A percentile compares a stretch with the other conserved stretches of the same genome.
These are phyloP conservation scores for Suillus sp. DNA, from an alignment of 768 basidiomycete genomes.

Conservation along the genomic window DNA sequence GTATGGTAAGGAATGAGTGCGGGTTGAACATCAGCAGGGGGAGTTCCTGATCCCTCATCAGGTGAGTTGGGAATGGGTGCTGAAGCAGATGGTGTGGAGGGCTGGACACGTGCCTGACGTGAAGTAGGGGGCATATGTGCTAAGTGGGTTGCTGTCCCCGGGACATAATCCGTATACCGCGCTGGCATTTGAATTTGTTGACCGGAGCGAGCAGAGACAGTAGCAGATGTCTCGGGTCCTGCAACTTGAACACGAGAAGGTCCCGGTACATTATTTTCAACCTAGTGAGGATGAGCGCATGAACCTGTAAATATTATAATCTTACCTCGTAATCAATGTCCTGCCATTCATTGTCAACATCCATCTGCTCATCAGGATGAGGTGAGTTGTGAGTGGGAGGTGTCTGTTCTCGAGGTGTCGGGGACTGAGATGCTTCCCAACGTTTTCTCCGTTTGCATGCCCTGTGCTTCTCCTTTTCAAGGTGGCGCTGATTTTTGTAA, in stretches of 20 bases:
- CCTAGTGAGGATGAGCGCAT: too few species aligned
- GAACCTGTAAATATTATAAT: too few species aligned
- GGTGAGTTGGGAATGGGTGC: too few species aligned
- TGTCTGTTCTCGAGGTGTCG: too few species aligned
- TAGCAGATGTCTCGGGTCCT: background rate
- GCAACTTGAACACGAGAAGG: too few species aligned
- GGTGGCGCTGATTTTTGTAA: background rate
- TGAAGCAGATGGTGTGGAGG: background rate
- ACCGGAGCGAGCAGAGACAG: background rate
- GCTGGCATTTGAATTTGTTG: background rate
- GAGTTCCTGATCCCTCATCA: background rate
- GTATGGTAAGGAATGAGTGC: background rate
- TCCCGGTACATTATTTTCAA: too few species aligned
- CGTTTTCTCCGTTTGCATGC: too few species aligned
- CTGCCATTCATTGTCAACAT: too few species aligned
- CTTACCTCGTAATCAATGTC: too few species aligned
- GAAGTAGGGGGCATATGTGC: background rate
- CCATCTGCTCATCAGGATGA: too few species aligned
- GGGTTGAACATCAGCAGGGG: background rate
- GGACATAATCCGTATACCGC: constrained; percentile 7
- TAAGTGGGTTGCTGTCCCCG: background rate
- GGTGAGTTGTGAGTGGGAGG: too few species aligned
- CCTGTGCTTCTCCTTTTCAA: background rate
- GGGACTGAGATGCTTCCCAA: too few species aligned
- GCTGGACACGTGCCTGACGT: background rate